phyloP scores from a whole-genome alignment of 2,329 filamentous ascomycete species.

The Chrysosphaeria jannelii region DNA sequence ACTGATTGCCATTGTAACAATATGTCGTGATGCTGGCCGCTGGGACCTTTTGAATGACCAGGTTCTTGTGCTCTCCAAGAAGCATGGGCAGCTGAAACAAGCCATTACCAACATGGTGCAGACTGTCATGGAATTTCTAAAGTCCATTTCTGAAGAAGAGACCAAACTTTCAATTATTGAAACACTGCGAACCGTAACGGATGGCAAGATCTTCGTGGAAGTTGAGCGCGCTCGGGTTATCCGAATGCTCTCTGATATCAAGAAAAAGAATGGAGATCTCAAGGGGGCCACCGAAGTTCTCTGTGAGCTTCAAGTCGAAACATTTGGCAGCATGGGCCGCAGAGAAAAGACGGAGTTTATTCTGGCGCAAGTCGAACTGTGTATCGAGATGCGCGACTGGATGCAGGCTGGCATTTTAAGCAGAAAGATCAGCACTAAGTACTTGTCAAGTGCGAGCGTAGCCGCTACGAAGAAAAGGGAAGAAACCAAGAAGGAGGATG shows the following conservation, averaged over 20 bases:
- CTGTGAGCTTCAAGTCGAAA: slow-evolving; percentile 95
- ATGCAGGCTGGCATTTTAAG: slow-evolving; percentile 79
- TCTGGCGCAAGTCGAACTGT: slow-evolving; percentile 72
- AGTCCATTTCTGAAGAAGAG: slow-evolving; percentile 57
- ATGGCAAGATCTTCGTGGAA: slow-evolving; percentile 99
- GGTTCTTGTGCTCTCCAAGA: slow-evolving; percentile 85
- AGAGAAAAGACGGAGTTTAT: slow-evolving; percentile 98
- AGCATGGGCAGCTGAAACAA: slow-evolving; percentile 98
- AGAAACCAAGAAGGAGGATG: slow-evolving; percentile 66
- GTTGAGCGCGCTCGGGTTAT: slow-evolving; percentile 91
- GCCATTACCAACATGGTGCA: slow-evolving; percentile 98
- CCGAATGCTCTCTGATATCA: slow-evolving; percentile 85
- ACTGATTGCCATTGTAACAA: slow-evolving; percentile 63
- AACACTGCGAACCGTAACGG: slow-evolving; percentile 79
- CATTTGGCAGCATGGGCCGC: slow-evolving; percentile 90
- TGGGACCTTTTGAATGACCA: slow-evolving; percentile 94
- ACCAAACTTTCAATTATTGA: slow-evolving; percentile 86
- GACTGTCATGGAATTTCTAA: slow-evolving; percentile 73
- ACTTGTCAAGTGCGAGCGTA: slow-evolving; percentile 51
- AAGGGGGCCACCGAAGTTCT: slow-evolving; percentile 74
- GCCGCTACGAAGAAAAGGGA: slow-evolving; percentile 70
- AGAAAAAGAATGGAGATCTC: slow-evolving; percentile 80
- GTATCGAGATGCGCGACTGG: slow-evolving; percentile 90
- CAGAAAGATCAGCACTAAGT: slow-evolving; percentile 89
- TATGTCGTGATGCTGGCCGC: slow-evolving; percentile 78